Conservation (phyloP, 2,329 filamentous ascomycete genomes). For the Cephalotrichum gorgonifer region DNA sequence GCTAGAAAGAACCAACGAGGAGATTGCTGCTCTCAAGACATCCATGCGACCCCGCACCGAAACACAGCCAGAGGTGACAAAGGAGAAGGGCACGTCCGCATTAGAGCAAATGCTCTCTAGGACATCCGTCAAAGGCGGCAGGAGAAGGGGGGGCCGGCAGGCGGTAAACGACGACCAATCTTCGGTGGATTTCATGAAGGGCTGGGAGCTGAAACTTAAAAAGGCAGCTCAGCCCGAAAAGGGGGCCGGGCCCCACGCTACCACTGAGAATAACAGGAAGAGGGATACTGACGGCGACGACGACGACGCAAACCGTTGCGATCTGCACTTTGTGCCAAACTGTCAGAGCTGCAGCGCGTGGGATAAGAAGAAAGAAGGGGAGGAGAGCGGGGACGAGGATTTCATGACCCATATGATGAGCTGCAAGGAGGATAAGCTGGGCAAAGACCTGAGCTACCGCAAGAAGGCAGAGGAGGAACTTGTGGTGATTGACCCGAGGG, state of each 20-base stretch:
- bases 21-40: slow-evolving; percentile 70
- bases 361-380: slow-evolving; percentile 44
- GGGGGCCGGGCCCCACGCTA: slow-evolving; percentile 16
- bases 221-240: slow-evolving; percentile 31
- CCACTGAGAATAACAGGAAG: slow-evolving; percentile 16
- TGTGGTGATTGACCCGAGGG: slow-evolving; percentile 84
- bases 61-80: slow-evolving; percentile 34
- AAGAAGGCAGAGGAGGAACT: slow-evolving; percentile 85
- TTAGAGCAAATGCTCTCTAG: slow-evolving; percentile 66
- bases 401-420: slow-evolving; percentile 84
- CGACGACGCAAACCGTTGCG: slow-evolving; percentile 69
- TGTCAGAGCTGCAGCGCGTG: slow-evolving; percentile 87
- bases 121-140: slow-evolving; percentile 60
- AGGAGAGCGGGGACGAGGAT: slow-evolving; percentile 50
- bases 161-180: slow-evolving; percentile 49
- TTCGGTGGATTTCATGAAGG: slow-evolving; percentile 61
- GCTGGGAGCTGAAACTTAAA: slow-evolving; percentile 71
- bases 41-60: slow-evolving; percentile 59
- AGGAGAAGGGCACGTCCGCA: slow-evolving; percentile 53
- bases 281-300: slow-evolving; percentile 24
- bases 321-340: slow-evolving; percentile 90
- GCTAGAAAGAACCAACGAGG: slow-evolving; percentile 64
- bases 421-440: slow-evolving; percentile 81
- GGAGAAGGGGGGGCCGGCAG: slow-evolving; percentile 49
- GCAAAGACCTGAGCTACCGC: slow-evolving; percentile 86